These are phyloP conservation scores for Magnaporthiopsis rhizophila DNA, from an alignment of 2,329 filamentous ascomycete genomes.

Conservation along the genomic window DNA sequence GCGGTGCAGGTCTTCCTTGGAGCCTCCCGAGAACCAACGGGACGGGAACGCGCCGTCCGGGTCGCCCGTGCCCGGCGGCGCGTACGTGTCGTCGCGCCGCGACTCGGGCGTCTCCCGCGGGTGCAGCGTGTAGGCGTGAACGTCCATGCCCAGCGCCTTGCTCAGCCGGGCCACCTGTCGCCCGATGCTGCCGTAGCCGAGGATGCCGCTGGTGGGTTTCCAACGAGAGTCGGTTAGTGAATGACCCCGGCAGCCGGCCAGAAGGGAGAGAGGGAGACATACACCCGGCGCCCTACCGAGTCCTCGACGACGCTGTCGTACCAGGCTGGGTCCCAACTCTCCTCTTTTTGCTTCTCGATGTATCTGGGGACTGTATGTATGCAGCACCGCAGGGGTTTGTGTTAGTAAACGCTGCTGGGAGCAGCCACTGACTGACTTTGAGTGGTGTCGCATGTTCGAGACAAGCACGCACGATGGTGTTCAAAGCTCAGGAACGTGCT, in stretches of 20 bases:
- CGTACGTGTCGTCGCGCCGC: conserved; percentile 50
- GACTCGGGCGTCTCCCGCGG: conserved; percentile 43
- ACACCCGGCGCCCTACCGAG: conserved; percentile 25
- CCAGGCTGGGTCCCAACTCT: conserved; percentile 3
- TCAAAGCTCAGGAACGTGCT: conserved; percentile 19
- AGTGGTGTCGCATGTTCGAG: neutral
- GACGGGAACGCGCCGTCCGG: conserved; percentile 30
- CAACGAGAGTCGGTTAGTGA: neutral
- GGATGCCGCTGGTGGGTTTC: conserved; percentile 23
- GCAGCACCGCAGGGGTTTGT: neutral
- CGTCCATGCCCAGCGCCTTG: conserved; percentile 54
- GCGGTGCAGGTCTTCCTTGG: conserved; percentile 23
- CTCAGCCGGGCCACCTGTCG: conserved; percentile 39
- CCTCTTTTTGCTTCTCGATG: conserved; percentile 14
- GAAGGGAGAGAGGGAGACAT: neutral
- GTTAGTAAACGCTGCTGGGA: neutral
- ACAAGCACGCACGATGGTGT: conserved; percentile 12
- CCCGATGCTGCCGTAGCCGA: conserved; percentile 38
- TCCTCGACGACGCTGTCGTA: conserved; percentile 16
- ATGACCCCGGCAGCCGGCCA: neutral
- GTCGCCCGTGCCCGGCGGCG: conserved; percentile 52
- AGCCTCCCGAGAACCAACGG: conserved; percentile 31
- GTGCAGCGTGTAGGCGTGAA: conserved; percentile 60
- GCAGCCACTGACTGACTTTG: too few relatives aligned
- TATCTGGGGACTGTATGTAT: conserved; percentile 12